phyloP scores from a whole-genome alignment of 306 rosid species.

The Clitoria ternatea region DNA sequence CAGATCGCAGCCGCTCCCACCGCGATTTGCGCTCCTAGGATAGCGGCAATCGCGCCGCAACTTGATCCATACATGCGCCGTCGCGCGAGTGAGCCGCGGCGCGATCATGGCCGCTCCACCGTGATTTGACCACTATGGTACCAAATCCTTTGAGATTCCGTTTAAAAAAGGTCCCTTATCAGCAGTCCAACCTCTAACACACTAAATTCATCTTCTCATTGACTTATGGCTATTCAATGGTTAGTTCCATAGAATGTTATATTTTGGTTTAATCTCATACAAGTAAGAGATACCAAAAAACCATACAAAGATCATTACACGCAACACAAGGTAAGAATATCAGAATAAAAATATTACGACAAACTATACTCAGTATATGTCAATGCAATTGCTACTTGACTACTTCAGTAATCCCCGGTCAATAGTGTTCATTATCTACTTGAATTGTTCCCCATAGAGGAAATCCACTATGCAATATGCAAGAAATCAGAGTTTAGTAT shows the following conservation, averaged over 20 bases:
- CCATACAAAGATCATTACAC: background rate
- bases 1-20: too few species aligned
- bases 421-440: background rate
- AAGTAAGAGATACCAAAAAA: background rate
- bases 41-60: too few species aligned
- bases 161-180: too few species aligned
- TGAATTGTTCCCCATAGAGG: background rate
- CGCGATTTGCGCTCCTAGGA: too few species aligned
- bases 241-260: background rate
- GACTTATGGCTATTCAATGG: background rate
- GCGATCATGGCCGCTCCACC: too few species aligned
- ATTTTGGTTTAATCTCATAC: background rate
- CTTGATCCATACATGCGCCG: too few species aligned
- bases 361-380: background rate
- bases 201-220: background rate
- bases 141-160: too few species aligned
- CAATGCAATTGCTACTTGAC: background rate
- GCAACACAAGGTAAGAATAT: background rate
- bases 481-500: conserved; percentile 9
- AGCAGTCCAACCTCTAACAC: background rate
- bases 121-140: too few species aligned
- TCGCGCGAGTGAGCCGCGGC: too few species aligned
- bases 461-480: background rate
- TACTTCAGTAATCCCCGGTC: background rate
- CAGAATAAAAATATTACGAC: background rate